Evolutionary conservation across 1,284 basidiomycete genomes (phyloP).

Genomic region (Trichosporon ovoides): DNA sequence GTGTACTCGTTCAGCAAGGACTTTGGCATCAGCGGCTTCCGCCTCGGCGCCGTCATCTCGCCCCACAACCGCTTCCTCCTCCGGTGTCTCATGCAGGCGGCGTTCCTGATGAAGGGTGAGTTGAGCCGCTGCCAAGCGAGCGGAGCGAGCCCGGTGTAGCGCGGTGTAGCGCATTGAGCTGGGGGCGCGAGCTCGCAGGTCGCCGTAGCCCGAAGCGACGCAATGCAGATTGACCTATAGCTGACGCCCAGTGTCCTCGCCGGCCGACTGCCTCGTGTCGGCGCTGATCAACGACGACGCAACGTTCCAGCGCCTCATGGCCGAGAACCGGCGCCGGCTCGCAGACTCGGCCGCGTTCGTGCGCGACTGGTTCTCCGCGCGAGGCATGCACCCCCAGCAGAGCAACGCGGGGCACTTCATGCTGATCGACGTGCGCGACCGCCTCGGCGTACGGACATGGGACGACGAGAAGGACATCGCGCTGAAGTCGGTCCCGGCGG

Average conservation of each 20-base stretch:
- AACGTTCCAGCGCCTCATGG: slow-evolving; percentile 29
- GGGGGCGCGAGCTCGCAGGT: no score
- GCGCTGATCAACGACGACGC: slow-evolving; percentile 32
- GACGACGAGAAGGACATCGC: slow-evolving; percentile 15
- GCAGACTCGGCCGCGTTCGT: slow-evolving; percentile 35
- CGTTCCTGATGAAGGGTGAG: slow-evolving; percentile 43
- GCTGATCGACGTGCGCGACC: slow-evolving; percentile 13
- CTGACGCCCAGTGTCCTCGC: slow-evolving; percentile 34
- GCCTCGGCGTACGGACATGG: slow-evolving; percentile 9
- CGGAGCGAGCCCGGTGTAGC: no score
- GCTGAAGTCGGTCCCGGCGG: not conserved
- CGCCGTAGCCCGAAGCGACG: no score
- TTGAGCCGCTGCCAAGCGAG: slow-evolving; percentile 3
- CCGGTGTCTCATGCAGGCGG: slow-evolving; percentile 40
- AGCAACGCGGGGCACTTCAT: slow-evolving; percentile 34
- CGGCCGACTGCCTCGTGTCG: slow-evolving; percentile 43
- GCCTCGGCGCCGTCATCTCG: slow-evolving; percentile 46
- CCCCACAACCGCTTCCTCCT: slow-evolving; percentile 47
- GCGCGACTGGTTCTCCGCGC: slow-evolving; percentile 36
- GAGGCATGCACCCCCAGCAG: slow-evolving; percentile 37
- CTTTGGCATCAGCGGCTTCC: slow-evolving; percentile 50
- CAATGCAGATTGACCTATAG: no score
- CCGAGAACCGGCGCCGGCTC: slow-evolving; percentile 31
- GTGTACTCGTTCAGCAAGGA: slow-evolving; percentile 49
- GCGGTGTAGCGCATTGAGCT: no score